These are phyloP conservation scores for Trypanosoma platydactyli DNA, from an alignment of 208 protist species.

Conservation along the genomic window DNA sequence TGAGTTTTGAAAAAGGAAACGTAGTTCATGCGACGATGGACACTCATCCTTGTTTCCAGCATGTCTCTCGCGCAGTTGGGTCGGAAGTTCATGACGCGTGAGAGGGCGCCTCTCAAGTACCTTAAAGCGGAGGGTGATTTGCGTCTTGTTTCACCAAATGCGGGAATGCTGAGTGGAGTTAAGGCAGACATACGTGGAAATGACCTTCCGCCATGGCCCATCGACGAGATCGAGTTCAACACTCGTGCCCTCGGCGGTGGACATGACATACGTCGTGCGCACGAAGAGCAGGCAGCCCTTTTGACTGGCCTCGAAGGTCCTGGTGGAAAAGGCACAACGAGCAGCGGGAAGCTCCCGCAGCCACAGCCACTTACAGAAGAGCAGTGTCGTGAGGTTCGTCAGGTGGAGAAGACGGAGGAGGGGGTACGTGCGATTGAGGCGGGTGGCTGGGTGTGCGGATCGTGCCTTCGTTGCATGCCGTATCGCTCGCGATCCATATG, in stretches of 20 bases:
- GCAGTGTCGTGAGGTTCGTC: conserved; percentile 14
- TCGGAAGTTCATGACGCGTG: too few species aligned
- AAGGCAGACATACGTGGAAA: not conserved
- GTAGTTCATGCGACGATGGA: too few species aligned
- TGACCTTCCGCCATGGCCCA: conserved; percentile 60
- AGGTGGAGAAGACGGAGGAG: conserved; percentile 21
- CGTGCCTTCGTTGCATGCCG: conserved; percentile 39
- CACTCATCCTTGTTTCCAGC: too few species aligned
- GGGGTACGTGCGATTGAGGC: conserved; percentile 33
- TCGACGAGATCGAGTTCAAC: conserved; percentile 75
- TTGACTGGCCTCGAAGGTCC: not conserved
- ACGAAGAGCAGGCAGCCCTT: conserved; percentile 10
- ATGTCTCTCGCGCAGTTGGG: too few species aligned
- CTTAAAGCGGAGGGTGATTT: too few species aligned
- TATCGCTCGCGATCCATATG: conserved; percentile 50
- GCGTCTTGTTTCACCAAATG: not conserved
- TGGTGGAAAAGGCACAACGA: not conserved
- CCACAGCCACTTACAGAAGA: conserved; percentile 10
- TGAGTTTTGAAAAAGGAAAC: too few species aligned
- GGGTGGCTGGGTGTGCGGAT: conserved; percentile 63
- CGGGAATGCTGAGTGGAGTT: not conserved
- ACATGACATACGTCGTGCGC: conserved; percentile 41
- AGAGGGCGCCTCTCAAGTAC: too few species aligned
- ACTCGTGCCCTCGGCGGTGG: conserved; percentile 42
- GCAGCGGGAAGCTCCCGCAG: not conserved